Percentiles rank a stretch among this genome's conserved stretches.
Evolutionary conservation across 169 alveolate species (phyloP).

Genomic region (Plasmodium sp.): DNA sequence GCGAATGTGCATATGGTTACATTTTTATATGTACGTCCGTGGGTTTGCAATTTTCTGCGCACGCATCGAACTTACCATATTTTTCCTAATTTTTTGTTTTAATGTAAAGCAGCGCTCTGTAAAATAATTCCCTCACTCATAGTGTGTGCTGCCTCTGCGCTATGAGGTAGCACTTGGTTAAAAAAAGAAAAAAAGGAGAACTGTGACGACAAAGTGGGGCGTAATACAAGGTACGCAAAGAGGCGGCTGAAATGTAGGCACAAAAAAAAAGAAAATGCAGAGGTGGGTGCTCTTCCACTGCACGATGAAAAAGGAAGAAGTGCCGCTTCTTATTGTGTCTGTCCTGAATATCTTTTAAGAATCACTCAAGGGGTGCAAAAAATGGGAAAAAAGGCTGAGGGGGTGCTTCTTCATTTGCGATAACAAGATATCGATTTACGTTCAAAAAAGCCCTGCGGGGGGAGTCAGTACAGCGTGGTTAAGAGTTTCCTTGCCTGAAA

Average conservation of each 20-base stretch:
- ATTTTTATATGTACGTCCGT: neutral
- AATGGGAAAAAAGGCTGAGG: neutral
- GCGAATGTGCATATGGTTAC: neutral
- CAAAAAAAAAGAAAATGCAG: neutral
- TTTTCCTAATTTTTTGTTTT: neutral
- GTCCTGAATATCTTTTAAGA: neutral
- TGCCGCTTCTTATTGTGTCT: neutral
- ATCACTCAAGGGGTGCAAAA: neutral
- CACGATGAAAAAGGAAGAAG: no score
- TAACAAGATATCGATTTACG: neutral
- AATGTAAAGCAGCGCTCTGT: neutral
- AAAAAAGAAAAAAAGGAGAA: no score
- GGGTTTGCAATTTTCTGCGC: neutral
- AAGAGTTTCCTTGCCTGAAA: slow-evolving; percentile 83
- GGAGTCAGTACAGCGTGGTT: slow-evolving; percentile 77
- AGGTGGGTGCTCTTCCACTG: neutral
- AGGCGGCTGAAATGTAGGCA: neutral
- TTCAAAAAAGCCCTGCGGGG: neutral
- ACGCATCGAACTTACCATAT: neutral
- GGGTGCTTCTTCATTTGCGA: neutral
- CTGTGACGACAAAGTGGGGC: neutral
- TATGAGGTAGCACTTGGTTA: neutral
- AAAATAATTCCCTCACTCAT: no score
- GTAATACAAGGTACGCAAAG: neutral
- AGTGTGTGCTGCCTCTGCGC: neutral